Percentiles rank a stretch among this genome's conserved stretches.
Evolutionary conservation across 305 asterid genomes (phyloP).

Genomic region (Andrographis paniculata): DNA sequence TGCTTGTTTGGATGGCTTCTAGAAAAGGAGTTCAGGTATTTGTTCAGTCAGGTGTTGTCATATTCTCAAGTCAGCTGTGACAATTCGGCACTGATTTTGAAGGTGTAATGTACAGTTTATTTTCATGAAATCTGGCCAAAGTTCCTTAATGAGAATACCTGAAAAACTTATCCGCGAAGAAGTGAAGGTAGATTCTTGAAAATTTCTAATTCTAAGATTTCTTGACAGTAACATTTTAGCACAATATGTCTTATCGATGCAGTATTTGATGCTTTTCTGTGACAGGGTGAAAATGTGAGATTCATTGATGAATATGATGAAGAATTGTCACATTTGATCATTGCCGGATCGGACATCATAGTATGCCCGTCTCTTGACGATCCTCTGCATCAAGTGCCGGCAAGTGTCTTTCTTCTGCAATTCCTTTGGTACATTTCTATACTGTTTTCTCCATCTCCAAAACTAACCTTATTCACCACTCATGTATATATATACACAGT

Average conservation of each 20-base stretch:
- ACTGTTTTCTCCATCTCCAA: slow-evolving; percentile 1
- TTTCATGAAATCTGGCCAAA: slow-evolving; percentile 44
- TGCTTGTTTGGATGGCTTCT: slow-evolving; percentile 54
- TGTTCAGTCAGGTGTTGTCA: not conserved
- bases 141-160: slow-evolving; percentile 23
- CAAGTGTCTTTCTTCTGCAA: slow-evolving; percentile 20
- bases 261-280: slow-evolving; percentile 8
- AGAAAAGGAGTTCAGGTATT: slow-evolving; percentile 59
- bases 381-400: slow-evolving; percentile 62
- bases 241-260: too few species aligned
- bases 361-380: slow-evolving; percentile 59
- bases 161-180: slow-evolving; percentile 40
- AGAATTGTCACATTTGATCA: slow-evolving; percentile 47
- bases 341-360: slow-evolving; percentile 72
- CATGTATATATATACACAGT: too few species aligned
- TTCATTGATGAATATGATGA: slow-evolving; percentile 55
- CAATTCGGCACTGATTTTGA: slow-evolving; percentile 4
- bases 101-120: slow-evolving; percentile 39
- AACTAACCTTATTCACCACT: too few species aligned
- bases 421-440: not conserved
- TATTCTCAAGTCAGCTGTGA: too few species aligned
- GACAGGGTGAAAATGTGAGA: slow-evolving; percentile 49
- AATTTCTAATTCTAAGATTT: slow-evolving; percentile 12
- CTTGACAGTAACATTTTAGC: too few species aligned
- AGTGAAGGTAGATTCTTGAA: slow-evolving; percentile 37